phyloP scores from a whole-genome alignment of 257 asterid genomes.

The Prunella vulgaris region DNA sequence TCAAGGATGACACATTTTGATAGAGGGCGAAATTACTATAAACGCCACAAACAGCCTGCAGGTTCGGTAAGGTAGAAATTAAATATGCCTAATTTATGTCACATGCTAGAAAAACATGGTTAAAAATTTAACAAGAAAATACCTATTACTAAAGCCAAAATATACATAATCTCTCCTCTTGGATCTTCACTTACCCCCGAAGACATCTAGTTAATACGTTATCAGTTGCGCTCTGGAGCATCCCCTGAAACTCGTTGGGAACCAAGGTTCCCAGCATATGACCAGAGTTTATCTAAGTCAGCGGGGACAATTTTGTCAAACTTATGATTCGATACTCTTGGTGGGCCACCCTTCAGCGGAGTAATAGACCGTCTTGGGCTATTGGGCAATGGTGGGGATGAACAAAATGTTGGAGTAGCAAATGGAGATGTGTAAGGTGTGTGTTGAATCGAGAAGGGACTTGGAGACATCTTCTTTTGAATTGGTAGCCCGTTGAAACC shows the following conservation, averaged over 20 bases:
- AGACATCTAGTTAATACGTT: not conserved
- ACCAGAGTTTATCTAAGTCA: constrained; percentile 76
- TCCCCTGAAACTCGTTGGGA: constrained; percentile 58
- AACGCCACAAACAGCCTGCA: constrained; percentile 4
- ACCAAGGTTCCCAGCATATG: constrained; percentile 74
- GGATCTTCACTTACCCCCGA: not conserved
- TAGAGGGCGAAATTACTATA: not conserved
- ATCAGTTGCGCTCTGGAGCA: constrained; percentile 77
- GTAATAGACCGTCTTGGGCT: constrained; percentile 65
- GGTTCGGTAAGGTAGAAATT: not conserved
- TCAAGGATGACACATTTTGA: not conserved
- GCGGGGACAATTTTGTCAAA: constrained; percentile 50
- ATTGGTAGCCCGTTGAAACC: constrained; percentile 81
- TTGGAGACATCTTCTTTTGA: constrained; percentile 90
- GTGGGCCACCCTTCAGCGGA: constrained; percentile 35
- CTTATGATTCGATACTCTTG: constrained; percentile 31
- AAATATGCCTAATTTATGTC: constrained; percentile 21
- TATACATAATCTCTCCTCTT: constrained; percentile 21
- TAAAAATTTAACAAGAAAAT: constrained; percentile 29
- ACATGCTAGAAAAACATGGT: constrained; percentile 20
- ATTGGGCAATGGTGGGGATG: constrained; percentile 61
- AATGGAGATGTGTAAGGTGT: constrained; percentile 89
- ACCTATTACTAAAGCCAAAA: constrained; percentile 30
- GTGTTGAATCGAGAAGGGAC: constrained; percentile 92
- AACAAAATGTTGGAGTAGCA: constrained; percentile 85